These are phyloP conservation scores for Lyophyllum atratum DNA, from an alignment of 768 basidiomycete genomes.

Conservation along the genomic window DNA sequence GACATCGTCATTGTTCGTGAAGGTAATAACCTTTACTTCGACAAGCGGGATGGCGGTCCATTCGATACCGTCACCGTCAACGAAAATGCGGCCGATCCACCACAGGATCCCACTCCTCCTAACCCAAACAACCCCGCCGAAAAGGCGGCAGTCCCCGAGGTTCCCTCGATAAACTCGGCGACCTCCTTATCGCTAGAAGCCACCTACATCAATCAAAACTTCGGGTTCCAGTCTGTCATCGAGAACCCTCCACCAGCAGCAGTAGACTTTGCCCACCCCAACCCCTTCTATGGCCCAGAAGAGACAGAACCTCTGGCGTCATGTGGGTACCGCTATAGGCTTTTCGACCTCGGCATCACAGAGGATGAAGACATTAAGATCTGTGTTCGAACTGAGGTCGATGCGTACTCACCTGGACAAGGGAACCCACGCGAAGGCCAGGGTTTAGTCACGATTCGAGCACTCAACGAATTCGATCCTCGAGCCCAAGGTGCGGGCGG, in stretches of 20 bases:
- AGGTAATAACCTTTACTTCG: slow-evolving; percentile 91
- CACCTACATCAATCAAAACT: slow-evolving; percentile 99
- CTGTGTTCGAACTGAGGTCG: slow-evolving; percentile 94
- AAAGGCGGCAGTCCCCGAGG: slow-evolving; percentile 61
- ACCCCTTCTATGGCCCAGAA: slow-evolving; percentile 93
- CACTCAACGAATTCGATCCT: slow-evolving; percentile 96
- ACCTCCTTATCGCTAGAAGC: slow-evolving; percentile 95
- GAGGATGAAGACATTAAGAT: slow-evolving; percentile 92
- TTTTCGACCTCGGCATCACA: slow-evolving; percentile 88
- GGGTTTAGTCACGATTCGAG: slow-evolving; percentile 87
- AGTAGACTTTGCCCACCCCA: slow-evolving; percentile 80
- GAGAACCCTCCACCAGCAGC: slow-evolving; percentile 65
- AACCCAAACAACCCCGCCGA: slow-evolving; percentile 80
- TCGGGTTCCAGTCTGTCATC: slow-evolving; percentile 91
- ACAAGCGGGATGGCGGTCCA: slow-evolving; percentile 96
- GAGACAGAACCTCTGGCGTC: slow-evolving; percentile 95
- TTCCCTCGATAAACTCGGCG: slow-evolving; percentile 88
- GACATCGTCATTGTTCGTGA: slow-evolving; percentile 95
- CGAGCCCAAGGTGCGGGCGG: slow-evolving; percentile 88
- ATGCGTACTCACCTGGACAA: slow-evolving; percentile 74
- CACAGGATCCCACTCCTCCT: slow-evolving; percentile 76
- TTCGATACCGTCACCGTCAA: slow-evolving; percentile 98
- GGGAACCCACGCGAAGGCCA: slow-evolving; percentile 67
- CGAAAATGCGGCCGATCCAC: slow-evolving; percentile 96
- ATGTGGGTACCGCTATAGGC: slow-evolving; percentile 94